Evolutionary conservation across 768 basidiomycete species (phyloP), one percentile per base, ranked within the genome.

Genomic region (Cystobasidium tubakii): DNA sequence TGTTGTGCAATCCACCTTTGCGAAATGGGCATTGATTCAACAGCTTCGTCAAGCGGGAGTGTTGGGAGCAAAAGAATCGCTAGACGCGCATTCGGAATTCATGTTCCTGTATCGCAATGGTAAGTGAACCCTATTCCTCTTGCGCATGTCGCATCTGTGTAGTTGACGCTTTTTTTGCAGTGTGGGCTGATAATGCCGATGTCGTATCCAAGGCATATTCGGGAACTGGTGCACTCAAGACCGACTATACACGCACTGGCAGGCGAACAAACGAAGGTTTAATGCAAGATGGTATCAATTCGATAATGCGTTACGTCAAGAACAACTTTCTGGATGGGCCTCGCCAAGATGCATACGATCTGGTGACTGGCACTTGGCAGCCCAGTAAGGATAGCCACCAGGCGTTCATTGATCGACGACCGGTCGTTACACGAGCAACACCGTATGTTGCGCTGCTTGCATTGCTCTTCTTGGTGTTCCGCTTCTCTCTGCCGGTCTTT

Each of bases 171-270:
- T 23, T 29, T 39, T 33, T 57, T 57, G 34, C 71, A 98, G 95
- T 97, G 83, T 99, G 96, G 96, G 89, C 96, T 29, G 91, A 98
- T 78, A 95, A 98, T 79, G 96, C 91, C 19, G 92, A 99, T 81
- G 84, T 85, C 62, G 90, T 99, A 76, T 87, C 92, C 0, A 87
- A 85, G 57, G 93, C 94, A 0, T 99, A 99, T 82, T 90, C 88
- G 60, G 96, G 96, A 23, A 93, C 94, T 34, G 95, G 90, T 15
- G 96, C 96, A 0, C 82, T 99, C 77, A 99, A 99, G 81, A 91
- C 92, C 0, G 96, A 98, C 81, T 96, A 92, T 80, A 98, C 95
- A 21, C 85, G 78, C 64, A 97, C 93, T 0, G 93, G 92, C 78
- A 89, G 89, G 81, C 86, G 96, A 39, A 93, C 92, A 1, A 86